Conservation (phyloP, 2,329 filamentous ascomycete species). For the Claviceps quebecensis region DNA sequence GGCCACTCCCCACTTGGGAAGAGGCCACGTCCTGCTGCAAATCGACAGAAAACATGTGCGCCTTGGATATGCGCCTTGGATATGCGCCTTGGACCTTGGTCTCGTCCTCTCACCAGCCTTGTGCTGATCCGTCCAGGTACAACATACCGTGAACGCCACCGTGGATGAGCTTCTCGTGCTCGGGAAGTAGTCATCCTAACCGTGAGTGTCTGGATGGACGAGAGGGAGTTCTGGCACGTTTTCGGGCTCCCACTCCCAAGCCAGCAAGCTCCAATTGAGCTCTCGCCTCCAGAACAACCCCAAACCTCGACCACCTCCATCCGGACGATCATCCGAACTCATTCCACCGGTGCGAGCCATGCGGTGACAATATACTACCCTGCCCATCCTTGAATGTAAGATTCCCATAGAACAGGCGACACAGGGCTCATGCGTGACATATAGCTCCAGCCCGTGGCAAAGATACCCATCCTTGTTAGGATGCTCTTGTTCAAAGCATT, state of each 20-base stretch:
- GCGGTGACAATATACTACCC: constrained; percentile 64
- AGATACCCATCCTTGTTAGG: constrained; percentile 70
- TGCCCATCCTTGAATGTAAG: constrained; percentile 81
- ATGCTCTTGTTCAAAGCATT: constrained; percentile 50
- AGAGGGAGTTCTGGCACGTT: constrained; percentile 22
- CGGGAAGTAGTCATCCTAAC: constrained; percentile 30
- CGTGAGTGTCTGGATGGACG: constrained; percentile 36
- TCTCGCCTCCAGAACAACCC: constrained; percentile 60
- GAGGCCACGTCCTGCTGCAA: not conserved
- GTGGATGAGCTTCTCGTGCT: constrained; percentile 20
- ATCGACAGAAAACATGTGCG: not conserved
- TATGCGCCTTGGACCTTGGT: not conserved
- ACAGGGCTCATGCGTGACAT: constrained; percentile 90
- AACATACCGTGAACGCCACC: not conserved
- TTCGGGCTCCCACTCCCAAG: constrained; percentile 58
- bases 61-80: not conserved
- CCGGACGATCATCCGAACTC: constrained; percentile 56
- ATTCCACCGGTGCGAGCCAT: constrained; percentile 75
- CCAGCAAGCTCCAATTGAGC: constrained; percentile 74
- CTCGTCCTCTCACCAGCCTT: not conserved
- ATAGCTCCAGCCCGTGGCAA: constrained; percentile 85
- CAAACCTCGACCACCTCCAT: constrained; percentile 44
- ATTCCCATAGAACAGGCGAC: constrained; percentile 96
- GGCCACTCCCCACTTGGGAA: not conserved
- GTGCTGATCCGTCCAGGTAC: not conserved